Percentiles rank a stretch among this genome's conserved stretches.
Conservation (phyloP, 805 yeast genomes). For the Saccharomycopsis lassenensis region DNA sequence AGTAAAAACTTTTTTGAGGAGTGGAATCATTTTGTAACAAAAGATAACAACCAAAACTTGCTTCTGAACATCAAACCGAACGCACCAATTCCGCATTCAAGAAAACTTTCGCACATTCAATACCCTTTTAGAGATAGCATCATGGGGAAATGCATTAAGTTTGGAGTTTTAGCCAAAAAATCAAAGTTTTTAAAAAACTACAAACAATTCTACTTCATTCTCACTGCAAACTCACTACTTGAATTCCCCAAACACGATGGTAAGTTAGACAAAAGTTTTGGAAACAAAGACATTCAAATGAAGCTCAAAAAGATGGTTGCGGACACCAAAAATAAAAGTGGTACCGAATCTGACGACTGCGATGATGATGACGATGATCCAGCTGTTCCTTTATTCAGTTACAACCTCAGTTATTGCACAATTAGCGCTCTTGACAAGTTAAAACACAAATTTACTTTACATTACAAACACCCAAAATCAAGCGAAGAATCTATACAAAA, state of each 20-base stretch:
- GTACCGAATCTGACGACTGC: too few relatives aligned
- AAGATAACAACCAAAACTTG: constrained; percentile 28
- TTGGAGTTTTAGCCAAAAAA: constrained; percentile 50
- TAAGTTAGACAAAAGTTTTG: not conserved
- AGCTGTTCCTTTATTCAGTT: constrained; percentile 8
- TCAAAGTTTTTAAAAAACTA: constrained; percentile 52
- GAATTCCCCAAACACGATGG: constrained; percentile 38
- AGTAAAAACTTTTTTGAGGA: constrained; percentile 51
- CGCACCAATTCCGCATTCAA: constrained; percentile 30
- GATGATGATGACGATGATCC: too few relatives aligned
- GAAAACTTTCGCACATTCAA: constrained; percentile 39
- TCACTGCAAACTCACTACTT: constrained; percentile 56
- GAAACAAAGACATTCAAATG: not conserved
- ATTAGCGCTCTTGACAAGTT: constrained; percentile 8
- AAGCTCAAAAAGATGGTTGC: not conserved
- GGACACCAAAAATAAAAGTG: constrained; percentile 3
- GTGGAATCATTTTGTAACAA: constrained; percentile 56
- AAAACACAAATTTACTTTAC: constrained; percentile 5
- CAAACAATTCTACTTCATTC: constrained; percentile 51
- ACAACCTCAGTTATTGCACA: constrained; percentile 7
- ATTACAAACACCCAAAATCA: constrained; percentile 1
- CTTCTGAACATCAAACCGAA: constrained; percentile 29
- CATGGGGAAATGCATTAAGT: constrained; percentile 42
- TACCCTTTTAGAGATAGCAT: constrained; percentile 44
- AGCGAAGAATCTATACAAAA: not conserved